Evolutionary conservation across 1,284 basidiomycete genomes (phyloP).

Genomic region (Cryptococcus sp.): DNA sequence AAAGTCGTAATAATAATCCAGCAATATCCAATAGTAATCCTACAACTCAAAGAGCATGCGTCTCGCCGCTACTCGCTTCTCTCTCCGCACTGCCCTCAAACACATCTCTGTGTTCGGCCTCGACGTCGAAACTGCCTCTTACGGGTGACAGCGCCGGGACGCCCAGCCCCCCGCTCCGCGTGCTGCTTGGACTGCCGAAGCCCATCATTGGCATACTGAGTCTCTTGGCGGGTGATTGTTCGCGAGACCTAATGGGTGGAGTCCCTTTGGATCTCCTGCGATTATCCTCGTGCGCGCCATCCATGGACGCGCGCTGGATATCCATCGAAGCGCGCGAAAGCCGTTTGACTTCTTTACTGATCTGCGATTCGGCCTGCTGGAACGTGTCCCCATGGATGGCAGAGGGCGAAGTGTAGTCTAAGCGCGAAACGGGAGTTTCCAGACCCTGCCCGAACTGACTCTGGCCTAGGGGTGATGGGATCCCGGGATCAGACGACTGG

Average conservation of each 20-base stretch:
- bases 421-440: constrained; percentile 6
- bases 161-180: not conserved
- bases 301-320: constrained; percentile 7
- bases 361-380: constrained; percentile 20
- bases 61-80: not conserved
- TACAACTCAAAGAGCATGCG: too few relatives aligned
- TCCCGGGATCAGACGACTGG: constrained; percentile 13
- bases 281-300: not conserved
- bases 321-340: constrained; percentile 22
- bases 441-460: not conserved
- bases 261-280: not conserved
- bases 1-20: too few relatives aligned
- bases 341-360: constrained; percentile 18
- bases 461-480: constrained; percentile 2
- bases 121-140: constrained; percentile 8
- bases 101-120: constrained; percentile 2
- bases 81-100: not conserved
- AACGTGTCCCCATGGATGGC: constrained; percentile 19
- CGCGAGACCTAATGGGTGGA: not conserved
- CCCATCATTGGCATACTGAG: constrained; percentile 5
- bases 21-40: too few relatives aligned
- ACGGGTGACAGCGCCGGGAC: constrained; percentile 1
- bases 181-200: not conserved
- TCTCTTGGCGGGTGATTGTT: constrained; percentile 3
- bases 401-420: constrained; percentile 20